phyloP scores from a whole-genome alignment of 495 filamentous ascomycete genomes.

The Cenococcum geophilum region DNA sequence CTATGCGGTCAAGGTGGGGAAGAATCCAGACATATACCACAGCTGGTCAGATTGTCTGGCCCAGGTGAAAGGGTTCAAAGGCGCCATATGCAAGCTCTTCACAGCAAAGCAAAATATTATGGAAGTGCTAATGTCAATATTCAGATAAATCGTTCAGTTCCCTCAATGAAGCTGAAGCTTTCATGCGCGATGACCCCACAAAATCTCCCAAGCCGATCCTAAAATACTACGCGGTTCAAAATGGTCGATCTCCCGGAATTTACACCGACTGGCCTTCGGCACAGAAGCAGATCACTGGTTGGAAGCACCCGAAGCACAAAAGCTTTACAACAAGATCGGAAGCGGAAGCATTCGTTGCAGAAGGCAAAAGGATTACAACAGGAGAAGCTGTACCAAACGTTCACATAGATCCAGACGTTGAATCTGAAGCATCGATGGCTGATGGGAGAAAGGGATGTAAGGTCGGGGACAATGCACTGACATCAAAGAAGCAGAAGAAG shows the following conservation, averaged over 20 bases:
- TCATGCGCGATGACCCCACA: slow-evolving; percentile 54
- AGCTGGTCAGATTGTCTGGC: slow-evolving; percentile 74
- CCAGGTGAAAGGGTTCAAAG: slow-evolving; percentile 79
- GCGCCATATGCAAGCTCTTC: slow-evolving; percentile 65
- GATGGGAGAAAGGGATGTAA: slow-evolving; percentile 26
- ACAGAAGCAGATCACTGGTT: slow-evolving; percentile 68
- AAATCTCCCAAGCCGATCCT: slow-evolving; percentile 32
- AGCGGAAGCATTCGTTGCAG: slow-evolving; percentile 65
- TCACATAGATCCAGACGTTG: slow-evolving; percentile 31
- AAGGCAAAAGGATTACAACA: slow-evolving; percentile 37
- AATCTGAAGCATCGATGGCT: slow-evolving; percentile 11
- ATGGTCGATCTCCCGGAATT: slow-evolving; percentile 74
- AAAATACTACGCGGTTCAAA: slow-evolving; percentile 81
- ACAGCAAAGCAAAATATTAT: background rate
- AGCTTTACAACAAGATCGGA: slow-evolving; percentile 72
- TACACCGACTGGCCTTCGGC: slow-evolving; percentile 83
- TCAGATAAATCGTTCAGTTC: slow-evolving; percentile 80
- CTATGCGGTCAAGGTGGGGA: slow-evolving; percentile 78
- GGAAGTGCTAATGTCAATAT: background rate
- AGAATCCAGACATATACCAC: slow-evolving; percentile 78
- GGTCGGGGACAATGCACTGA: slow-evolving; percentile 15
- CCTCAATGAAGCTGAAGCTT: slow-evolving; percentile 70
- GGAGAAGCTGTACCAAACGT: slow-evolving; percentile 17
- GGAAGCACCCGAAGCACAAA: slow-evolving; percentile 71
- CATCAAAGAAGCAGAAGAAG: slow-evolving; percentile 40